Evolutionary conservation across 177 flowering plant species (phyloP), one percentile per base, ranked within the genome.

Genomic region (Vitis hybrid): DNA sequence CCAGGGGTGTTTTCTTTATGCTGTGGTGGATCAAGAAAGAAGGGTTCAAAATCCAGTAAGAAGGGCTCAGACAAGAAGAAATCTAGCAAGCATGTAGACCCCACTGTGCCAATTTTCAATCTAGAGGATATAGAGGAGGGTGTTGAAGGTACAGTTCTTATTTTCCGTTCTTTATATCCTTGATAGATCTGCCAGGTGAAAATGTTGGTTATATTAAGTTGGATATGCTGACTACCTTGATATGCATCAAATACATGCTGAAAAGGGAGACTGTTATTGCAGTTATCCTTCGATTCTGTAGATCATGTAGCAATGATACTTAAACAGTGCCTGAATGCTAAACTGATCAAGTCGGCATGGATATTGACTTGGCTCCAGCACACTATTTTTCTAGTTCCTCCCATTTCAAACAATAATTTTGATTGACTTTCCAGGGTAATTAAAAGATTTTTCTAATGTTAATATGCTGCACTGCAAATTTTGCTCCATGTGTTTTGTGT

Each of bases 121-220:
- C 80, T 90, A 17, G 97, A 92, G 77, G 97, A 92, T 76, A 89
- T 89, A 21, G 97, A 90, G 77, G 97, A 92, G 73, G 97, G 93
- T 2, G 88, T 92, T 17, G 95, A 92, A 86, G 97, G 97, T 91
- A 87, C 24, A 57, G 5, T 48, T 49, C 1, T 46, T 24, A 13
- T 13, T 64, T 46, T 21, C 12, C 32, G 58, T 30, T 48, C 17
- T 12, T 21, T 51, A 30, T 18, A 20, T 53, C 21, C 4, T 14
- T 46, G 17, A 32, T 58, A 18, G 15, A 63, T 50, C 12, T 52
- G 1, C 12, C 50, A 63, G 55, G 55, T 61, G 24, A 24, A 54
- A 35, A 53, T 30, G 30, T 32, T 21, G 50, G 48, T 15, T 7
- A 12, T 61, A 24, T 20, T 20, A 7, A 46, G 51, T 48, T 49